Evolutionary conservation across 1,139 yeast genomes (phyloP).

Genomic region (Taphrina communis): DNA sequence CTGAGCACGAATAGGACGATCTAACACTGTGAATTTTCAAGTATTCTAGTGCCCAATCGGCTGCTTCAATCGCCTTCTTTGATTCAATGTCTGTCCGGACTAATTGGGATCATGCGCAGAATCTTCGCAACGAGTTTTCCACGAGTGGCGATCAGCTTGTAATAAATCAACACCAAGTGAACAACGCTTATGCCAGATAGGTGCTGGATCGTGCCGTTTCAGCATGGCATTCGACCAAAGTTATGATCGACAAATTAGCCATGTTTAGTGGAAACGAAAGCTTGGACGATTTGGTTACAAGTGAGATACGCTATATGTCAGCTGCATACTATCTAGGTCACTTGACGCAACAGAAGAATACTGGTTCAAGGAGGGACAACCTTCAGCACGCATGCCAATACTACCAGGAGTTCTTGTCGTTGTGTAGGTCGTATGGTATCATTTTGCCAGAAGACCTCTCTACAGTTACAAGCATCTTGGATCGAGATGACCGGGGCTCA

Average conservation of each 20-base stretch:
- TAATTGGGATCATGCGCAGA: not conserved
- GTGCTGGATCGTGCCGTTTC: slow-evolving; percentile 31
- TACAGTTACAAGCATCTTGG: slow-evolving; percentile 35
- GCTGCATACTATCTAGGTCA: slow-evolving; percentile 60
- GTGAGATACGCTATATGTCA: slow-evolving; percentile 61
- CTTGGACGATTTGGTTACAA: slow-evolving; percentile 62
- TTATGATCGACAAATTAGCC: slow-evolving; percentile 51
- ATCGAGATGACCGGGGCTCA: slow-evolving; percentile 18
- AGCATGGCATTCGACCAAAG: slow-evolving; percentile 45
- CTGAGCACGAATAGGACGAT: no score
- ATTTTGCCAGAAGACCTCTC: slow-evolving; percentile 39
- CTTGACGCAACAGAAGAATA: slow-evolving; percentile 47
- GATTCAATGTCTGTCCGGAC: not conserved
- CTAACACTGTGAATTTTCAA: no score
- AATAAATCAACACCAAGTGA: not conserved
- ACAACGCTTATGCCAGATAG: not conserved
- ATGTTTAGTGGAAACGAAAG: slow-evolving; percentile 67
- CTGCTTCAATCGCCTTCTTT: not conserved
- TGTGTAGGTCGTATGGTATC: slow-evolving; percentile 45
- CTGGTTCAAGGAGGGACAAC: slow-evolving; percentile 44
- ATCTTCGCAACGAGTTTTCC: not conserved
- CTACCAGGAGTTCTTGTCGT: slow-evolving; percentile 48
- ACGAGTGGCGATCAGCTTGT: not conserved
- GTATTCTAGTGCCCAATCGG: not conserved
- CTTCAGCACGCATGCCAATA: slow-evolving; percentile 46